phyloP scores from a whole-genome alignment of 805 yeast species.

The Metschnikowia noctiluminum region DNA sequence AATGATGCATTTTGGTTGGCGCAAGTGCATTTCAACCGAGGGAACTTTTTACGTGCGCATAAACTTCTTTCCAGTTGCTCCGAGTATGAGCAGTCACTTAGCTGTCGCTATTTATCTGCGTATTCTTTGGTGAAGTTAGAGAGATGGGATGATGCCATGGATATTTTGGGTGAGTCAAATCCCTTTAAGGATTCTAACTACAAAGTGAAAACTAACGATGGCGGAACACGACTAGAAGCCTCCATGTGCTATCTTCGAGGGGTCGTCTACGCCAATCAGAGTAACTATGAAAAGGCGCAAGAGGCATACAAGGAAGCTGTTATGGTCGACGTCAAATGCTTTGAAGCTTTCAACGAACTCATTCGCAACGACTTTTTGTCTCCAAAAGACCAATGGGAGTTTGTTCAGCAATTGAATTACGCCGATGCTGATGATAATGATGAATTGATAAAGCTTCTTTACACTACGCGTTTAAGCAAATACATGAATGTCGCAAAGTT shows the following conservation, averaged over 20 bases:
- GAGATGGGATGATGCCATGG: slow-evolving; percentile 85
- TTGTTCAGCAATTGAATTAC: slow-evolving; percentile 61
- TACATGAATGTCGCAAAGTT: slow-evolving; percentile 56
- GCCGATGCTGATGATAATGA: slow-evolving; percentile 74
- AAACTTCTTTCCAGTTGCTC: slow-evolving; percentile 56
- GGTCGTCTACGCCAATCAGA: slow-evolving; percentile 73
- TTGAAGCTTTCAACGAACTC: slow-evolving; percentile 84
- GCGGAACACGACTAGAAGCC: slow-evolving; percentile 84
- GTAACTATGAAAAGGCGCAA: slow-evolving; percentile 81
- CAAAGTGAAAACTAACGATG: slow-evolving; percentile 56
- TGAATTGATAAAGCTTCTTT: slow-evolving; percentile 73
- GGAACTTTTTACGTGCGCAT: slow-evolving; percentile 76
- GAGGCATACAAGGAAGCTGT: slow-evolving; percentile 86
- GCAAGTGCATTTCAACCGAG: slow-evolving; percentile 76
- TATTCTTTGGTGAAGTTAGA: slow-evolving; percentile 68
- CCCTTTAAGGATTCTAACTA: slow-evolving; percentile 54
- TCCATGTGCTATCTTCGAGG: slow-evolving; percentile 87
- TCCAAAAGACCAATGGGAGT: slow-evolving; percentile 85
- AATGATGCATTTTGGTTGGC: slow-evolving; percentile 97
- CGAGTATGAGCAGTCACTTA: slow-evolving; percentile 56
- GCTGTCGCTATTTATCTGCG: slow-evolving; percentile 80
- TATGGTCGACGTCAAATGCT: slow-evolving; percentile 83
- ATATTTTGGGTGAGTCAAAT: slow-evolving; percentile 75
- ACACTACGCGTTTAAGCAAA: slow-evolving; percentile 73
- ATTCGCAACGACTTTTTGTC: slow-evolving; percentile 69